These are phyloP conservation scores for Sporothrix inflata DNA, from an alignment of 2,329 filamentous ascomycete species.

Conservation along the genomic window DNA sequence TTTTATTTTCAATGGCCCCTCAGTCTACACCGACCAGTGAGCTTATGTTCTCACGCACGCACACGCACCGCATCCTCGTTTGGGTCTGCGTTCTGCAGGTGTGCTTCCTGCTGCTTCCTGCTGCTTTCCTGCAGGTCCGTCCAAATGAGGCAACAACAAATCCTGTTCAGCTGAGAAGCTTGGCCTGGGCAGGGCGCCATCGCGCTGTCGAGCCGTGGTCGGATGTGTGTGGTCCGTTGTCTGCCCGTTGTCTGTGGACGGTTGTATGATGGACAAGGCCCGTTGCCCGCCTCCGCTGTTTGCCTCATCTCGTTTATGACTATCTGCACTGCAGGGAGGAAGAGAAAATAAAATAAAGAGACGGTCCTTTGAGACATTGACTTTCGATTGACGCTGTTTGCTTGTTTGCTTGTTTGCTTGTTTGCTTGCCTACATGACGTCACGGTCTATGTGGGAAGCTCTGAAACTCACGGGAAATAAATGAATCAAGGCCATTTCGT, in stretches of 20 bases:
- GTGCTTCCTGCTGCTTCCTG: not conserved
- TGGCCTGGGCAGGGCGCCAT: no score
- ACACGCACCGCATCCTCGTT: not conserved
- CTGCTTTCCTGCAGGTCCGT: not conserved
- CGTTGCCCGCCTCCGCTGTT: not conserved
- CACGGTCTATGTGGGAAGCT: no score
- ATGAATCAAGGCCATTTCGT: not conserved
- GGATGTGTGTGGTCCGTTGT: not conserved
- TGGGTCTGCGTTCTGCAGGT: not conserved
- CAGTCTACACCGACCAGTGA: constrained; percentile 6
- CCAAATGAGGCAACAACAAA: not conserved
- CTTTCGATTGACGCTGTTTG: not conserved
- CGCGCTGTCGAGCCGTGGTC: no score
- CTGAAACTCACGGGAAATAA: not conserved
- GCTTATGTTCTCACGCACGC: not conserved
- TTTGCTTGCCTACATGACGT: not conserved
- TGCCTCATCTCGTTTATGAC: not conserved
- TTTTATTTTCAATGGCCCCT: no score
- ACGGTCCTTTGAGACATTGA: not conserved
- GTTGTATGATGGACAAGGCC: not conserved
- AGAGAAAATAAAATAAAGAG: not conserved
- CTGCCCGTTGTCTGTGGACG: not conserved
- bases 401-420: no score
- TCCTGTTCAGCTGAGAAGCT: not conserved
- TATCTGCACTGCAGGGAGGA: not conserved